Conservation (phyloP, 352 stramenopile genomes). For the Pythium chondricola region DNA sequence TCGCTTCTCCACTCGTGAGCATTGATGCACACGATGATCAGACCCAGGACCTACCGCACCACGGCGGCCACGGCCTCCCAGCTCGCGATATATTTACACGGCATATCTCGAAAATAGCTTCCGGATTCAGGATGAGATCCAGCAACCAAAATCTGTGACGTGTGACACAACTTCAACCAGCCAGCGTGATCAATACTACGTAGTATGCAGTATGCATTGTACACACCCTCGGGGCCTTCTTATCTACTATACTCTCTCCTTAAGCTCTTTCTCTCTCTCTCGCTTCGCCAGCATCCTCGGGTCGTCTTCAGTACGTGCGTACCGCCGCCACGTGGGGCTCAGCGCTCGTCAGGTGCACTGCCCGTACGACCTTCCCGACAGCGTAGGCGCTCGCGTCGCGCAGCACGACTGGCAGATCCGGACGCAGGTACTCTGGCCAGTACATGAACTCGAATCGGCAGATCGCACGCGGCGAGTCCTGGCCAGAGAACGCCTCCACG, state of each 20-base stretch:
- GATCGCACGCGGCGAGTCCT: slow-evolving; percentile 27
- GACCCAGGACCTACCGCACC: too few species aligned
- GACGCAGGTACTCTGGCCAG: slow-evolving; percentile 79
- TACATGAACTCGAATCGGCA: slow-evolving; percentile 86
- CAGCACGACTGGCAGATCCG: slow-evolving; percentile 68
- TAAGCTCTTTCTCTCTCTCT: background rate
- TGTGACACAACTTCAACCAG: too few species aligned
- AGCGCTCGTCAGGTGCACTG: slow-evolving; percentile 37
- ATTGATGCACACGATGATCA: too few species aligned
- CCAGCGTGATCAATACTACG: too few species aligned
- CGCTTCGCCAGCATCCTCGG: background rate
- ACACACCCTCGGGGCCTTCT: background rate
- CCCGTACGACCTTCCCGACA: slow-evolving; percentile 58
- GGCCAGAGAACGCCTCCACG: slow-evolving; percentile 19
- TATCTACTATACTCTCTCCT: background rate
- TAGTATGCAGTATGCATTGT: slow-evolving; percentile 14
- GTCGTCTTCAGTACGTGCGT: slow-evolving; percentile 31
- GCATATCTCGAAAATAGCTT: too few species aligned
- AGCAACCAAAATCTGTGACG: too few species aligned
- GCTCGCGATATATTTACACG: too few species aligned
- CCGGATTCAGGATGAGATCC: too few species aligned
- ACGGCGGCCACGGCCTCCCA: too few species aligned
- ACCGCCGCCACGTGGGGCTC: slow-evolving; percentile 37
- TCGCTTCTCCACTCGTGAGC: background rate
- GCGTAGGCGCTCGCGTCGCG: slow-evolving; percentile 59